Base-by-base conservation (phyloP, 176 grass and related monocot species). In the Melocanna baccifera region DNA sequence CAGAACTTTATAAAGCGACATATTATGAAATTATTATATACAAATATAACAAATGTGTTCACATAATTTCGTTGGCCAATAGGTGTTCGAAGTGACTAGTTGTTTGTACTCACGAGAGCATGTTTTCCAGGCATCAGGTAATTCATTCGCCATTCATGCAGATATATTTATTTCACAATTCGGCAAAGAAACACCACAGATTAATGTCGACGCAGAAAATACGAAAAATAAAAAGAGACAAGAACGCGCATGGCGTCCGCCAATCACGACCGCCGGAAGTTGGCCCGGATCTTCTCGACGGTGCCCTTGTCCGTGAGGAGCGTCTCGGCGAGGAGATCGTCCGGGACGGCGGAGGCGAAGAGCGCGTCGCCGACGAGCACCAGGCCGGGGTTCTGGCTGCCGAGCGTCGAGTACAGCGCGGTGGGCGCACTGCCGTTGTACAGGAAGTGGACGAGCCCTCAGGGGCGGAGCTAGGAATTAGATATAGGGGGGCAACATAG, bases 381-480 rank as follows among this genome's bases (percentile, higher is more conserved):
- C 0, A 88, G 72, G 0, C 88, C 88, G 0, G 91, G 88, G 79
- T 93, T 93, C 74, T 93, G 91, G 66, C 88, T 93, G 46, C 88
- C 90, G 39, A 87, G 81, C 10, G 88, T 50, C 5, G 85, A 80
- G 82, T 87, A 90, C 6, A 87, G 64, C 81, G 86, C 76, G 18
- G 88, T 85, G 0, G 81, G 87, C 8, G 12, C 18, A 6, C 42
- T 87, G 61, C 84, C 55, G 70, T 93, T 93, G 76, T 87, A 47
- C 48, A 87, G 88, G 69, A 93, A 90, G 46, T n/a, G n/a, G n/a
- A n/a, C n/a, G n/a, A n/a, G n/a, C n/a, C n/a, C n/a, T n/a, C n/a
- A n/a, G n/a, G n/a, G n/a, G n/a, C n/a, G n/a, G n/a, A n/a, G n/a
- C n/a, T n/a, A n/a, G n/a, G n/a, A n/a, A n/a, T n/a, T n/a, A n/a